Percentiles rank a stretch among this genome's conserved stretches.
phyloP scores from a whole-genome alignment of 805 yeast species.

The Saccharomycopsis sp. region DNA sequence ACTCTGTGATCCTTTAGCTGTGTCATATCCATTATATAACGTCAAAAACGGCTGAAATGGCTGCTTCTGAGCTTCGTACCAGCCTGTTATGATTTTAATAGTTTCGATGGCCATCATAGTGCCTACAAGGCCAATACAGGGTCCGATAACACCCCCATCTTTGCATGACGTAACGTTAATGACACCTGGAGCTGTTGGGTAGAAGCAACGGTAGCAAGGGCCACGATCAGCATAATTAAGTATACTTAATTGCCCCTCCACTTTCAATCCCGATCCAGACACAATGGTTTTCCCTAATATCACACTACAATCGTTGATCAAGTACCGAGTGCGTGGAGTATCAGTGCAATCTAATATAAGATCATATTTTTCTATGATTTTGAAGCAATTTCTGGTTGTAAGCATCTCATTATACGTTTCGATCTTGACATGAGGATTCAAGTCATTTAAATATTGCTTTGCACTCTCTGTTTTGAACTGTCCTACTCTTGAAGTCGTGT shows the following conservation, averaged over 20 bases:
- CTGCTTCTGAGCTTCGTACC: slow-evolving; percentile 36
- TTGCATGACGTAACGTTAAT: slow-evolving; percentile 76
- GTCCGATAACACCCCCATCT: slow-evolving; percentile 93
- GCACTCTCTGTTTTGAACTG: slow-evolving; percentile 78
- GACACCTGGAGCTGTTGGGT: slow-evolving; percentile 86
- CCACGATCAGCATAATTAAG: slow-evolving; percentile 60
- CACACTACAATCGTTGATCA: slow-evolving; percentile 81
- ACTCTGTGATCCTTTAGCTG: slow-evolving; percentile 38
- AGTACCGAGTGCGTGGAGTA: slow-evolving; percentile 79
- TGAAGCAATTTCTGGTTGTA: slow-evolving; percentile 51
- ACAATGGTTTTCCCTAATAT: slow-evolving; percentile 62
- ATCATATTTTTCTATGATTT: slow-evolving; percentile 59
- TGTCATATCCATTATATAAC: slow-evolving; percentile 61
- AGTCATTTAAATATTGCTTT: slow-evolving; percentile 36
- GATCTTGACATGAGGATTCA: slow-evolving; percentile 67
- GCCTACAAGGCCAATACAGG: slow-evolving; percentile 93
- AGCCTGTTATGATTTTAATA: slow-evolving; percentile 60
- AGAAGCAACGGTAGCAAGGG: slow-evolving; percentile 93
- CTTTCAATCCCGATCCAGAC: slow-evolving; percentile 85
- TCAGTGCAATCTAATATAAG: slow-evolving; percentile 90
- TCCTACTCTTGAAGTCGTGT: slow-evolving; percentile 61
- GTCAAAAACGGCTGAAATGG: slow-evolving; percentile 64
- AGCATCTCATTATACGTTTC: slow-evolving; percentile 47
- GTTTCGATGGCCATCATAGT: slow-evolving; percentile 84
- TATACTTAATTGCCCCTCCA: slow-evolving; percentile 85